These are phyloP conservation scores for Wickerhamiella siamensis DNA, from an alignment of 805 yeast genomes.

Conservation along the genomic window DNA sequence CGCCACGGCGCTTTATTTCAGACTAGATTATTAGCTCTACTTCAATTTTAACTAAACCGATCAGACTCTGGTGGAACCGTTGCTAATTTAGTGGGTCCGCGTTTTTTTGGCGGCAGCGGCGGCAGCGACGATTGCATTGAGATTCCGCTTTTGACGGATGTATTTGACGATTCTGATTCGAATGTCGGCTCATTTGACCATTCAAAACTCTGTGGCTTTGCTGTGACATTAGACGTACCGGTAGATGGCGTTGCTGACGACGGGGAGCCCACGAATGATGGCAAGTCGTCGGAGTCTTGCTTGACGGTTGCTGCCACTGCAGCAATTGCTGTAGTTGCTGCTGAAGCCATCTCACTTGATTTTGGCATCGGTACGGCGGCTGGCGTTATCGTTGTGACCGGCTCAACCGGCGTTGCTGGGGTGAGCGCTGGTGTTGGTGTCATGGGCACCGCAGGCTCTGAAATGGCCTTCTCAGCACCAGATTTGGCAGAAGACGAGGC, in stretches of 20 bases:
- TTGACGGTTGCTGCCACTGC: too few species aligned
- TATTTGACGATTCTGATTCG: background rate
- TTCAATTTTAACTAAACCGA: background rate
- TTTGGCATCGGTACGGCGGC: too few species aligned
- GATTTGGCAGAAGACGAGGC: too few species aligned
- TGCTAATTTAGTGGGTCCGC: background rate
- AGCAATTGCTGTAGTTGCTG: too few species aligned
- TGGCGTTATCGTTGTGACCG: too few species aligned
- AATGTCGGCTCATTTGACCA: background rate
- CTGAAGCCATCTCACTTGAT: too few species aligned
- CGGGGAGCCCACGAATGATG: background rate
- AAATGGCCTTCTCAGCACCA: too few species aligned
- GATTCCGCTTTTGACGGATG: background rate
- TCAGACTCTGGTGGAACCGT: slow-evolving; percentile 5
- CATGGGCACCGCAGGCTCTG: too few species aligned
- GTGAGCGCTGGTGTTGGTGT: too few species aligned
- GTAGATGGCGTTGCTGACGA: background rate
- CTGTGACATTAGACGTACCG: background rate
- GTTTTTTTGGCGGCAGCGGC: slow-evolving; percentile 4
- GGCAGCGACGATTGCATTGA: background rate
- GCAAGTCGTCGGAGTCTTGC: too few species aligned
- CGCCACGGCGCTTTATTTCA: background rate
- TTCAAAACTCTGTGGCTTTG: slow-evolving; percentile 1
- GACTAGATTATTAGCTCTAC: background rate
- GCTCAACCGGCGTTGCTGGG: too few species aligned